These are phyloP conservation scores for Penicillium decumbens DNA, from an alignment of 2,329 filamentous ascomycete genomes.

Conservation along the genomic window DNA sequence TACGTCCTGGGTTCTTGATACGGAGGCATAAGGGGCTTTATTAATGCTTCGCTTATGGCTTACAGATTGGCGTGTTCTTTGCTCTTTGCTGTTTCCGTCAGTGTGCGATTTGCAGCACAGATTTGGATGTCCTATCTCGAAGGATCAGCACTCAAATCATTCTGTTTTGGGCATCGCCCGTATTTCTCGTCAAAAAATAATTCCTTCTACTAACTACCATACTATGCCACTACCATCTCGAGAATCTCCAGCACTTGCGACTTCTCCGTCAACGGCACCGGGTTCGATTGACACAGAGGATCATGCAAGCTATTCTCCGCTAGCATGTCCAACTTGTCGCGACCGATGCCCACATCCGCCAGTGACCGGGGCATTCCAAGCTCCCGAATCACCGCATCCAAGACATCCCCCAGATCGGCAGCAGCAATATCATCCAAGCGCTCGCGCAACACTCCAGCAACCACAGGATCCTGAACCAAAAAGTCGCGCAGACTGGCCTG, in stretches of 20 bases:
- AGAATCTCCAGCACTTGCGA: neutral
- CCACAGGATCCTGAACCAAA: neutral
- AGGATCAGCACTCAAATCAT: neutral
- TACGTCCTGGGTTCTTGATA: neutral
- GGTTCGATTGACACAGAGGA: neutral
- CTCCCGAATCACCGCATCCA: neutral
- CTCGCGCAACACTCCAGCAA: neutral
- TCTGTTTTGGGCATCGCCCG: neutral
- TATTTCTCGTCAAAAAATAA: no score
- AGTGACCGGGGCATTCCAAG: slow-evolving; percentile 1
- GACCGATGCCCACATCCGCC: neutral
- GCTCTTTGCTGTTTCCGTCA: no score
- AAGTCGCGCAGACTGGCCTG: neutral
- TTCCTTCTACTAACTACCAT: no score
- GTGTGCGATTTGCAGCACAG: neutral
- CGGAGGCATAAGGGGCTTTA: neutral
- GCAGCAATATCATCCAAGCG: neutral
- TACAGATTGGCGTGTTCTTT: neutral
- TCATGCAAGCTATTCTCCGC: slow-evolving; percentile 1
- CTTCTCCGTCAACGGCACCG: slow-evolving; percentile 2
- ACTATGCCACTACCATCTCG: neutral
- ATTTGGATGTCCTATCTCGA: neutral
- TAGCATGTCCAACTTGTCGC: slow-evolving; percentile 1
- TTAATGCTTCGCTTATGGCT: neutral
- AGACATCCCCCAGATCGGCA: neutral